Evolutionary conservation across 2,329 filamentous ascomycete genomes (phyloP).

Genomic region (Cladosporium halotolerans): DNA sequence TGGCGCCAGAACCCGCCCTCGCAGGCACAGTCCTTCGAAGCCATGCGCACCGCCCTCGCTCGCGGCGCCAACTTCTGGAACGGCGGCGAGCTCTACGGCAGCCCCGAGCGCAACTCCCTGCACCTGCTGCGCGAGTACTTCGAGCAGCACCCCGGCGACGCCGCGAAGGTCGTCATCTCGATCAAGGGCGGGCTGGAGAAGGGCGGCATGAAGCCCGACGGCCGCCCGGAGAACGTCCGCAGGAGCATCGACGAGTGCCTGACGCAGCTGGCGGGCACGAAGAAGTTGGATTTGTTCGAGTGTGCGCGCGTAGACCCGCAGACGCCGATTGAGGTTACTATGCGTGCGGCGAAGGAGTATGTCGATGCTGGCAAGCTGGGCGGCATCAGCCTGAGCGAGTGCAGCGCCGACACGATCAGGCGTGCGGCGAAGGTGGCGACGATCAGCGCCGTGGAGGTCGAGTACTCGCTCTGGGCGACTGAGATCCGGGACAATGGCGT

Average conservation of each 20-base stretch:
- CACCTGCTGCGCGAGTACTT: constrained; percentile 48
- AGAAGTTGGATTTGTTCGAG: constrained; percentile 45
- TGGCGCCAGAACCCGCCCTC: constrained; percentile 37
- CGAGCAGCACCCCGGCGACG: constrained; percentile 45
- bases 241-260: constrained; percentile 43
- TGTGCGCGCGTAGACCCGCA: constrained; percentile 40
- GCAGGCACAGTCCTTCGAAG: constrained; percentile 35
- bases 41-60: constrained; percentile 40
- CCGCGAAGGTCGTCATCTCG: constrained; percentile 44
- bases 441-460: constrained; percentile 55
- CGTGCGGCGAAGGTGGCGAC: constrained; percentile 48
- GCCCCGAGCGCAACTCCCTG: constrained; percentile 41
- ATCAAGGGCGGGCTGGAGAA: constrained; percentile 43
- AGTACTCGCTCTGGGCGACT: constrained; percentile 52
- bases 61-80: constrained; percentile 45
- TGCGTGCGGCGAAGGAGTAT: constrained; percentile 36
- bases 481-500: constrained; percentile 55
- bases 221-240: constrained; percentile 35
- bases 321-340: constrained; percentile 40
- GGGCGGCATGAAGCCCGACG: constrained; percentile 34
- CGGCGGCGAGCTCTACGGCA: constrained; percentile 45
- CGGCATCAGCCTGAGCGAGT: constrained; percentile 42
- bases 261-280: constrained; percentile 40
- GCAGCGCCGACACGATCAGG: constrained; percentile 40
- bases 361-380: constrained; percentile 35